Evolutionary conservation across 2,329 filamentous ascomycete species (phyloP).

Genomic region (Penicillium sp.): DNA sequence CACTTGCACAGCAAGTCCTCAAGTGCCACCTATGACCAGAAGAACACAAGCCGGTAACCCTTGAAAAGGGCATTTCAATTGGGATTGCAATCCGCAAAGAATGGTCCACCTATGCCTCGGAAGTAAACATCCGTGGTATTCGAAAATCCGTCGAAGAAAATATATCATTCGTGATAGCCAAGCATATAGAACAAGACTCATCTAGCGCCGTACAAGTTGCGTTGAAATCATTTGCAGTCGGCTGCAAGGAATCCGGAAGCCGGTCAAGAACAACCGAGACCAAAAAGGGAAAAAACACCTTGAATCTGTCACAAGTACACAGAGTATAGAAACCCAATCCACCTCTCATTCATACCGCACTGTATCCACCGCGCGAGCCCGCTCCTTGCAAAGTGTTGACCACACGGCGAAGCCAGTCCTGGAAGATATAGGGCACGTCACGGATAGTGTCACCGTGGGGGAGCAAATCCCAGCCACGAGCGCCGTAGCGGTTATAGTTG

Average conservation of each 20-base stretch:
- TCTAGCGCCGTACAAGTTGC: constrained; percentile 5
- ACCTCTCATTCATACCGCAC: constrained; percentile 69
- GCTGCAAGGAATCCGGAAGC: constrained; percentile 1
- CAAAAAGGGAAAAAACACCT: background rate
- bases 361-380: constrained; percentile 87
- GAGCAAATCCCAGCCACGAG: constrained; percentile 89
- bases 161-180: constrained; percentile 7
- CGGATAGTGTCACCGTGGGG: constrained; percentile 91
- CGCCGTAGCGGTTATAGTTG: constrained; percentile 96
- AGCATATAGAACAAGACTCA: background rate
- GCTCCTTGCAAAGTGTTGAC: constrained; percentile 82
- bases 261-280: background rate
- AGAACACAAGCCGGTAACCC: background rate
- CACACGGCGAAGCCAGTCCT: constrained; percentile 81
- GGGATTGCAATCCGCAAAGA: too few species aligned
- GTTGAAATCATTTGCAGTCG: background rate
- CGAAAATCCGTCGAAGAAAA: background rate
- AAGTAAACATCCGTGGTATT: background rate
- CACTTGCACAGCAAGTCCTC: background rate
- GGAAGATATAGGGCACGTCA: constrained; percentile 87
- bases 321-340: background rate
- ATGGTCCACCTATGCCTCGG: too few species aligned
- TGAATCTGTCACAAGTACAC: constrained; percentile 9
- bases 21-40: background rate
- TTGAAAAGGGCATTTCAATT: background rate